Percentiles rank a stretch among this genome's conserved stretches.
phyloP scores from a whole-genome alignment of 805 yeast species.

The Candida manassasensis region DNA sequence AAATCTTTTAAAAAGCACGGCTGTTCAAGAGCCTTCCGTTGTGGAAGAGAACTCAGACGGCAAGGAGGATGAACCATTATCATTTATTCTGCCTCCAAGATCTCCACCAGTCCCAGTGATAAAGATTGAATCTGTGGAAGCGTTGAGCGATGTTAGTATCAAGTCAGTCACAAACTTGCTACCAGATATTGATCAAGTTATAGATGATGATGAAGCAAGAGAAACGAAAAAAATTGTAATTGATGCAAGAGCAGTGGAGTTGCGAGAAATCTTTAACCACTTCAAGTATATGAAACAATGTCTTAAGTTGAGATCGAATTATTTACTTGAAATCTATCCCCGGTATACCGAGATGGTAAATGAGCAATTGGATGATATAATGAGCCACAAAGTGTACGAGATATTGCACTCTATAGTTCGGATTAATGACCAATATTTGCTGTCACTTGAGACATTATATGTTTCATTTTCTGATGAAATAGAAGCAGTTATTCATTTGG shows the following conservation, averaged over 20 bases:
- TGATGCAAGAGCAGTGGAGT: constrained; percentile 9
- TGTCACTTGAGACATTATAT: constrained; percentile 30
- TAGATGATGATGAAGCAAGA: neutral
- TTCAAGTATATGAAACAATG: constrained; percentile 15
- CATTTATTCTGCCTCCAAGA: too few species aligned
- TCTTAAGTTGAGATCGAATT: constrained; percentile 13
- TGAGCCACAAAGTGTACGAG: constrained; percentile 13
- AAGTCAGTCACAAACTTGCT: constrained; percentile 1
- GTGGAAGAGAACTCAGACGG: neutral
- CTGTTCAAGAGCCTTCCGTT: neutral
- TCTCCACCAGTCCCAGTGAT: neutral
- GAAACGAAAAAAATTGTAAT: neutral
- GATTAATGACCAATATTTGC: constrained; percentile 30
- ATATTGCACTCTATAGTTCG: constrained; percentile 11
- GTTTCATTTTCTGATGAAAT: constrained; percentile 30
- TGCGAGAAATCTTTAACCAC: constrained; percentile 6
- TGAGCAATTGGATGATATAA: constrained; percentile 13
- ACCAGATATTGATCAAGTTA: constrained; percentile 5
- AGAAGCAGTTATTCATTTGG: constrained; percentile 29
- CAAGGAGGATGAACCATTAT: neutral
- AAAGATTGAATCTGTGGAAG: constrained; percentile 1
- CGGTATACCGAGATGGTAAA: constrained; percentile 12
- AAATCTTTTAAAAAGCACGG: neutral
- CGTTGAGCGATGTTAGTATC: neutral
- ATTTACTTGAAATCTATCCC: constrained; percentile 19